Percentiles rank a stretch among this genome's conserved stretches.
phyloP scores from a whole-genome alignment of 2,329 filamentous ascomycete genomes.

The Ophiosphaerella korrae region DNA sequence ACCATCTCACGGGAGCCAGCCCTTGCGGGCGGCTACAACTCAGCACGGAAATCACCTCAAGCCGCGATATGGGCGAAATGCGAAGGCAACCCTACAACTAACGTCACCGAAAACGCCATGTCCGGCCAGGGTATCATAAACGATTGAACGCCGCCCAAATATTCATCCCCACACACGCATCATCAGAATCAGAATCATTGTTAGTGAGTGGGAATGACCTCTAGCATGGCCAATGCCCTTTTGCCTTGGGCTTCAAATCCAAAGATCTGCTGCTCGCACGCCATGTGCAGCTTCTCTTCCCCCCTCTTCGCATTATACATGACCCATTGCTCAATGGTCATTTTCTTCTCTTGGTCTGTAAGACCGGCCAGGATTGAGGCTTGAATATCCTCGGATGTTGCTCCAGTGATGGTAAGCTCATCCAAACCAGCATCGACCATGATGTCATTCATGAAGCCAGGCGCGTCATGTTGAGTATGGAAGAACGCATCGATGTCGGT shows the following conservation, averaged over 20 bases:
- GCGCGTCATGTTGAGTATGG: slow-evolving; percentile 29
- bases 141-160: slow-evolving; percentile 15
- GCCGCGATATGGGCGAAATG: slow-evolving; percentile 13
- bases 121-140: slow-evolving; percentile 29
- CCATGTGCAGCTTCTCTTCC: slow-evolving; percentile 76
- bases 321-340: slow-evolving; percentile 96
- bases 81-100: slow-evolving; percentile 3
- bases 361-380: slow-evolving; percentile 64
- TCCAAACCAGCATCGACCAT: slow-evolving; percentile 40
- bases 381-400: slow-evolving; percentile 48
- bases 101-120: slow-evolving; percentile 2
- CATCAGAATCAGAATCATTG: slow-evolving; percentile 1
- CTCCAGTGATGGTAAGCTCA: slow-evolving; percentile 24
- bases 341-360: slow-evolving; percentile 76
- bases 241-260: slow-evolving; percentile 83
- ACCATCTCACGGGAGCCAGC: slow-evolving; percentile 23
- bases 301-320: slow-evolving; percentile 77
- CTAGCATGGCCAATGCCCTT: slow-evolving; percentile 76
- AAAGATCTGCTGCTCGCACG: slow-evolving; percentile 83
- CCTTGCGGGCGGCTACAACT: slow-evolving; percentile 27
- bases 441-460: slow-evolving; percentile 32
- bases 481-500: slow-evolving; percentile 79
- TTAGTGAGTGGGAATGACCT: slow-evolving; percentile 52
- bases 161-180: slow-evolving; percentile 8
- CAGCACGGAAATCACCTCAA: slow-evolving; percentile 18